Evolutionary conservation across 1,139 yeast genomes (phyloP).

Genomic region (Pneumocystis sp.): DNA sequence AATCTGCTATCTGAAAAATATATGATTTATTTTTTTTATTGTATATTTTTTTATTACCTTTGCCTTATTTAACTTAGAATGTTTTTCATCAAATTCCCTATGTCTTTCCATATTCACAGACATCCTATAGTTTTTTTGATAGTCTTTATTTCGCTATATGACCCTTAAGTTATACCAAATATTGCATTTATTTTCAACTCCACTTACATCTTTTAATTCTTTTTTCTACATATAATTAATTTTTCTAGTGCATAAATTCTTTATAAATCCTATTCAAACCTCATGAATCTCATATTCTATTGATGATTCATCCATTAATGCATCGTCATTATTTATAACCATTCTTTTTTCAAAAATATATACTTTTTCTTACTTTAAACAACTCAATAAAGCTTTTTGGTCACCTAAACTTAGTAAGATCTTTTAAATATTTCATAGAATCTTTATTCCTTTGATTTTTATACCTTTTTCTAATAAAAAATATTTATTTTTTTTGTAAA

Average conservation of each 20-base stretch:
- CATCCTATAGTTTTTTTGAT: background rate
- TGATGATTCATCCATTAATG: background rate
- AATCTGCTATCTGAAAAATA: slow-evolving; percentile 32
- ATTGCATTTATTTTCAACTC: background rate
- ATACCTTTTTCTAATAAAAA: background rate
- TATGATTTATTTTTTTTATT: background rate
- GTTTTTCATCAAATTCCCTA: background rate
- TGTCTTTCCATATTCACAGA: background rate
- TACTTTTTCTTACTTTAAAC: background rate
- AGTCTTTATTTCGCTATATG: background rate
- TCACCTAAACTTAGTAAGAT: background rate
- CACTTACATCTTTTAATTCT: background rate
- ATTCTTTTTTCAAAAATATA: background rate
- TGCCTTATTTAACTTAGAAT: background rate
- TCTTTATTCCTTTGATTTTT: background rate
- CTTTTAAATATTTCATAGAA: background rate
- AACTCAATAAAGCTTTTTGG: background rate
- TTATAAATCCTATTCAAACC: background rate
- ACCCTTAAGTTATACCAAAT: too few relatives aligned
- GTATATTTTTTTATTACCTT: background rate
- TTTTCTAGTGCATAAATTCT: background rate
- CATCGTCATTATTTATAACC: background rate
- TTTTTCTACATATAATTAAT: background rate
- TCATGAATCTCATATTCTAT: background rate
- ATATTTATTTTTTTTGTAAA: background rate